phyloP scores from a whole-genome alignment of 306 rosid species.

The Ceratonia siliqua region DNA sequence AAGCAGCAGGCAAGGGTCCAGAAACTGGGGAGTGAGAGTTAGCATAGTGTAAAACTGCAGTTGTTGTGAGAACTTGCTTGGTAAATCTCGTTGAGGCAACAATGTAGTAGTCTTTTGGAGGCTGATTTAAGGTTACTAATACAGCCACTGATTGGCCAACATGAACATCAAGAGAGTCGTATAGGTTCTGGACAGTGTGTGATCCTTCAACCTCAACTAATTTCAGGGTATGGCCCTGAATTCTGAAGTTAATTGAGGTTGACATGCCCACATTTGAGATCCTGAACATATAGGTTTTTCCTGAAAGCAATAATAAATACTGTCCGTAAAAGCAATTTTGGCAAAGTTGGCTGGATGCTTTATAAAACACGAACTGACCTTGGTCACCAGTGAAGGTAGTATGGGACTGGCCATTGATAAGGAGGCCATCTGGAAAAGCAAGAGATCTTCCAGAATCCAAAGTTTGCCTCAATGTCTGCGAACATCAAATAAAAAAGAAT shows the following conservation, averaged over 20 bases:
- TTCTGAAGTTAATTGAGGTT: slow-evolving; percentile 80
- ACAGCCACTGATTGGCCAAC: slow-evolving; percentile 89
- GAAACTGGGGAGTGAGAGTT: slow-evolving; percentile 66
- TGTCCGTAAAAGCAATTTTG: slow-evolving; percentile 19
- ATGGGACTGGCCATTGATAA: slow-evolving; percentile 75
- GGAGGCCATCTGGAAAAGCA: slow-evolving; percentile 77
- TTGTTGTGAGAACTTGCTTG: slow-evolving; percentile 53
- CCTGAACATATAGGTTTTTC: slow-evolving; percentile 89
- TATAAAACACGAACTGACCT: slow-evolving; percentile 48
- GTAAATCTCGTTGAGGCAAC: slow-evolving; percentile 89
- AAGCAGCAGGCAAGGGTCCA: slow-evolving; percentile 78
- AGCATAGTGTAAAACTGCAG: slow-evolving; percentile 72
- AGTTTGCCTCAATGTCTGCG: slow-evolving; percentile 64
- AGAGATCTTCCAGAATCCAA: slow-evolving; percentile 82
- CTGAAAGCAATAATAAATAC: slow-evolving; percentile 49
- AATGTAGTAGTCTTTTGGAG: slow-evolving; percentile 81
- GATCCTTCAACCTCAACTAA: slow-evolving; percentile 95
- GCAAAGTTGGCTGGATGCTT: slow-evolving; percentile 4
- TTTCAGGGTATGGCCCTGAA: slow-evolving; percentile 78
- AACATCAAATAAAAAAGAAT: not conserved
- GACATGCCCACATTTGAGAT: slow-evolving; percentile 90
- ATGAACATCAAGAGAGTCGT: slow-evolving; percentile 91
- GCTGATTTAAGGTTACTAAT: slow-evolving; percentile 75
- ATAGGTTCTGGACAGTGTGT: slow-evolving; percentile 69
- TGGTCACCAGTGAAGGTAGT: slow-evolving; percentile 68